Base-by-base conservation (phyloP, 73 alveolate species). In the Paramecium sexaurelia region DNA sequence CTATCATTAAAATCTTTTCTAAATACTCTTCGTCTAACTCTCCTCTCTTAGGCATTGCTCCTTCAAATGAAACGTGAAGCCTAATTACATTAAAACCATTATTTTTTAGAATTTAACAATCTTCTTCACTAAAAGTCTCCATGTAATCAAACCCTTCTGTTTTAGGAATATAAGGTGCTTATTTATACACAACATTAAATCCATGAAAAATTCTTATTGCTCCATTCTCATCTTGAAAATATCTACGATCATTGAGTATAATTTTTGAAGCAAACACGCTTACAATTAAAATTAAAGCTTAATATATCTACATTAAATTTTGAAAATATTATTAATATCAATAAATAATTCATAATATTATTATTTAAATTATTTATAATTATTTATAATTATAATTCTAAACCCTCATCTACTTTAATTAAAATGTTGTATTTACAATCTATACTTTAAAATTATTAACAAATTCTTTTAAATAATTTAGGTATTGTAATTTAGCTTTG, bases 31-130 rank as follows among this genome's bases (percentile, higher is more conserved):
- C 45, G 75, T 97, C 96, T 75, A 93, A 95, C 55, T 83, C 71
- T 13, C 97, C 95, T 35, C 95, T 96, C 17, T 93, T 94, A 24
- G 94, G 94, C 91, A 95, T 98, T 22, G 95, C 98, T 47, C 98
- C 97, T 88, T 96, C 98, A 98, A 98, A 97, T 75, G 96, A 95
- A 27, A 97, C 97, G 39, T 97, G 98, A 40, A 97, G 90, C 86
- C 99, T 92, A 55, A 97, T 95, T 20, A 95, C 87, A 75, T 96
- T 97, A 47, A 97, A 91, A 7, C 99, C 99, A 87, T 29, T 29
- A 6, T 61, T 45, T 3, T 9, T 29, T 13, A 95, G 92, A 56
- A 84, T 93, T 92, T 73, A 75, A 1, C 95, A 56, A 92, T 97
- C 99, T 55, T 95, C 95, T 24, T 91, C 93, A n/a, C 92, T 90